A percentile compares a stretch with the other conserved stretches of the same genome.
Conservation (phyloP, 495 filamentous ascomycete genomes). For the Aspergillus wentii region DNA sequence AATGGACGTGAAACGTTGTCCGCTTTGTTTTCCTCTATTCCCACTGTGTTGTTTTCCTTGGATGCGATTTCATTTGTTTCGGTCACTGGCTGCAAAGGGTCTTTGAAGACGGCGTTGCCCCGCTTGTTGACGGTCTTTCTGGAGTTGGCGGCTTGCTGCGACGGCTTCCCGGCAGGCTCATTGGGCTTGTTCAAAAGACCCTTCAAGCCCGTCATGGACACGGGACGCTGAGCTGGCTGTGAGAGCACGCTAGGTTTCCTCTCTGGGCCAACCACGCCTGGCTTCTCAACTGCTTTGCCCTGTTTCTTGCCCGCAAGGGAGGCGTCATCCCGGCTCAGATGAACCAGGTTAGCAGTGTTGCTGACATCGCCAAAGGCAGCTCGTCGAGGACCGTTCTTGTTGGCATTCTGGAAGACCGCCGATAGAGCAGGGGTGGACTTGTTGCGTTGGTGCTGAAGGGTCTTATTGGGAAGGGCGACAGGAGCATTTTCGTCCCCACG, state of each 20-base stretch:
- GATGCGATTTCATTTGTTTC: constrained; percentile 29
- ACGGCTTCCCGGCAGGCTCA: constrained; percentile 33
- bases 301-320: constrained; percentile 44
- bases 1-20: constrained; percentile 1
- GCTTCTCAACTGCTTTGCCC: constrained; percentile 37
- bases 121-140: constrained; percentile 55
- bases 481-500: constrained; percentile 73
- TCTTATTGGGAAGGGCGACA: constrained; percentile 44
- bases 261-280: constrained; percentile 29
- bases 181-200: constrained; percentile 35
- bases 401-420: constrained; percentile 51
- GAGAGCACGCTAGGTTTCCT: constrained; percentile 47
- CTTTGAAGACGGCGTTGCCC: constrained; percentile 62
- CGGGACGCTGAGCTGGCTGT: constrained; percentile 62
- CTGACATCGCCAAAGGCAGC: constrained; percentile 77
- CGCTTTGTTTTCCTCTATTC: constrained; percentile 14
- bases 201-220: constrained; percentile 45
- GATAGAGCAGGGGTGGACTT: constrained; percentile 73
- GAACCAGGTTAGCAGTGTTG: constrained; percentile 56
- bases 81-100: constrained; percentile 28
- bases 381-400: constrained; percentile 64
- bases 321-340: constrained; percentile 49
- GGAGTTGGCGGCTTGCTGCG: constrained; percentile 30
- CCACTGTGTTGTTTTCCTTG: constrained; percentile 27
- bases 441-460: constrained; percentile 69